Evolutionary conservation across 2,329 filamentous ascomycete species (phyloP).

Genomic region (Chaetomium sp.): DNA sequence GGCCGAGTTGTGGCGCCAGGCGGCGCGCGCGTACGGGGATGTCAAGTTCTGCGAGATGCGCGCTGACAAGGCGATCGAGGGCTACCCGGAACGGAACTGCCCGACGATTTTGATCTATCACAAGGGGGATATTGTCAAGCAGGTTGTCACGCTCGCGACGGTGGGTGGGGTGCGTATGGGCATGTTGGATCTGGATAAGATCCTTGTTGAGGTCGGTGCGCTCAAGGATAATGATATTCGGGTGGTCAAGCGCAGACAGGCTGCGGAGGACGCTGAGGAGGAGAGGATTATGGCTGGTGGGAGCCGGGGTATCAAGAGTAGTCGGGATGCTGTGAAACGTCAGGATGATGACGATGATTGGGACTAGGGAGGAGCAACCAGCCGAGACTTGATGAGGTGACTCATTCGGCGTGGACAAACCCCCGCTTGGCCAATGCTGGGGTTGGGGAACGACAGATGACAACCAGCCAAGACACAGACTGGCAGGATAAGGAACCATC

Average conservation of each 20-base stretch:
- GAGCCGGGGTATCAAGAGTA: constrained; percentile 38
- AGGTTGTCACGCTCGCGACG: constrained; percentile 82
- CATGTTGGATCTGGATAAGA: constrained; percentile 68
- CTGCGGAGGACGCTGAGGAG: constrained; percentile 55
- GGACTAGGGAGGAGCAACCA: constrained; percentile 27
- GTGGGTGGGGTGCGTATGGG: constrained; percentile 66
- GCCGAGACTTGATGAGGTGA: constrained; percentile 2
- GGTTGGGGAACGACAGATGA: too few species aligned
- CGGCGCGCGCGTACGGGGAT: constrained; percentile 81
- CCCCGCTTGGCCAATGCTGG: too few species aligned
- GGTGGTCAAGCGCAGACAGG: constrained; percentile 55
- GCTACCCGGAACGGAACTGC: constrained; percentile 90
- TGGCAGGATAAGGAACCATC: too few species aligned
- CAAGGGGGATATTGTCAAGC: constrained; percentile 85
- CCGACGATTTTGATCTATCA: constrained; percentile 90
- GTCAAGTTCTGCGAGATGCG: constrained; percentile 97
- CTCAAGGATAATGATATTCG: constrained; percentile 73
- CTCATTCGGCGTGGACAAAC: constrained; percentile 11
- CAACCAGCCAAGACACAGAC: too few species aligned
- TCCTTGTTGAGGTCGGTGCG: constrained; percentile 77
- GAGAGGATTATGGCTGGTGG: constrained; percentile 34
- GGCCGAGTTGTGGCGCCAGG: constrained; percentile 76
- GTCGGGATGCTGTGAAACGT: constrained; percentile 15
- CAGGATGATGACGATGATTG: constrained; percentile 25
- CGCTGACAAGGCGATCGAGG: constrained; percentile 88